Base-by-base conservation (phyloP, 2,329 filamentous ascomycete genomes). In the Kalmusia sp. region DNA sequence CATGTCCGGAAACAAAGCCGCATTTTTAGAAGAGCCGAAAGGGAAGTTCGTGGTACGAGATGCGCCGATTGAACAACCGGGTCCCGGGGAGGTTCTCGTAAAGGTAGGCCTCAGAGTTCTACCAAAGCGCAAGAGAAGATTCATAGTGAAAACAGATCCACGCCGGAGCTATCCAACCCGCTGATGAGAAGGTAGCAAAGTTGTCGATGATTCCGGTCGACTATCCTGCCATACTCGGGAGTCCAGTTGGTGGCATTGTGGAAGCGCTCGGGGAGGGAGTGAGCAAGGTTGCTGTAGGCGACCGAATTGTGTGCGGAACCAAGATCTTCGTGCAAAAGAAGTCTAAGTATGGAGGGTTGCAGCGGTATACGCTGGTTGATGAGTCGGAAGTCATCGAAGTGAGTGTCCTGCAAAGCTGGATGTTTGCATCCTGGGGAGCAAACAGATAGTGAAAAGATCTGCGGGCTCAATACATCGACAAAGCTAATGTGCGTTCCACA, bases 221-320 rank as follows among this genome's bases (percentile, higher is more conserved):
- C 37, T 67, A 66, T 25, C 61, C 64, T 2, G 33, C 54, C 6
- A 61, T 73, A 3, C 55, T 76, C 3, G 72, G 72, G 3, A 57
- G 57, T 19, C 55, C 62, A 1, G 62, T 70, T 8, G 69, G 64
- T 7, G 72, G 54, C 55, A 67, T 54, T 1, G 67, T 78, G 1
- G 64, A 69, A 6, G 67, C 64, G 3, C 52, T 76, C 4, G 74
- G 72, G 5, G 52, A 61, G 6, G 58, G 62, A 6, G 65, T 73
- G 8, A 63, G 47, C 2, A 64, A 64, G 11, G 67, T 76, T 24
- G 35, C 67, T 19, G 44, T 61, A 2, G 74, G 75, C 2, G 71
- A 77, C 35, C 68, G 71, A 14, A 61, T 77, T 2, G 52, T 64
- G 6, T 60, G 59, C 31, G 58, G 57, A 1, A 66, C 57, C 2